These are phyloP conservation scores for Aspergillus cristatus DNA, from an alignment of 495 filamentous ascomycete species.

Conservation along the genomic window DNA sequence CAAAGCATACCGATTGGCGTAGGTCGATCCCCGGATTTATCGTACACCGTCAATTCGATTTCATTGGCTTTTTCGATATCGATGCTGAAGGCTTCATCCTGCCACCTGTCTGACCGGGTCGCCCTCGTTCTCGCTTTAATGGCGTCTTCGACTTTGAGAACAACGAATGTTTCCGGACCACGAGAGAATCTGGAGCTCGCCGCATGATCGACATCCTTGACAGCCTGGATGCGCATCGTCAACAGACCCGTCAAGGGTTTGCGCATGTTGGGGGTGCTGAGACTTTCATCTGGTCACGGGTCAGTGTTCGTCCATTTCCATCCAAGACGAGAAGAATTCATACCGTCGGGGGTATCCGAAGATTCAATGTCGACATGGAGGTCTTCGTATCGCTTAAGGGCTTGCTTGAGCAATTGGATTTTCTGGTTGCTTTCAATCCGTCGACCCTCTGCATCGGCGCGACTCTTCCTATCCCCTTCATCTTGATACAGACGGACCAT, in stretches of 20 bases:
- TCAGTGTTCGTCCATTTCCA: no score
- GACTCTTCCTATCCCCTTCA: conserved; percentile 95
- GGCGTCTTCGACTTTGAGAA: conserved; percentile 92
- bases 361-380: conserved; percentile 91
- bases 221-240: conserved; percentile 72
- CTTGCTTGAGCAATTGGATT: conserved; percentile 90
- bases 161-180: conserved; percentile 87
- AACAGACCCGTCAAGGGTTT: conserved; percentile 89
- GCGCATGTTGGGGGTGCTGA: conserved; percentile 87
- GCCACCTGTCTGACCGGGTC: conserved; percentile 81
- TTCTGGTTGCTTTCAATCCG: conserved; percentile 95
- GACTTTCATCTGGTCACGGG: conserved; percentile 69
- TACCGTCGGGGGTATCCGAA: conserved; percentile 77
- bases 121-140: conserved; percentile 82
- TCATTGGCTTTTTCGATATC: conserved; percentile 98
- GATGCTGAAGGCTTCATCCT: conserved; percentile 79
- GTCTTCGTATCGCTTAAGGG: conserved; percentile 93
- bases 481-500: conserved; percentile 98
- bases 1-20: conserved; percentile 92
- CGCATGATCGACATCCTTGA: conserved; percentile 93
- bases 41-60: conserved; percentile 94
- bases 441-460: conserved; percentile 78
- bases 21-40: conserved; percentile 79
- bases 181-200: conserved; percentile 77
- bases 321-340: no score